These are phyloP conservation scores for Sugiyamaella qingdaonensis DNA, from an alignment of 805 yeast species.

Conservation along the genomic window DNA sequence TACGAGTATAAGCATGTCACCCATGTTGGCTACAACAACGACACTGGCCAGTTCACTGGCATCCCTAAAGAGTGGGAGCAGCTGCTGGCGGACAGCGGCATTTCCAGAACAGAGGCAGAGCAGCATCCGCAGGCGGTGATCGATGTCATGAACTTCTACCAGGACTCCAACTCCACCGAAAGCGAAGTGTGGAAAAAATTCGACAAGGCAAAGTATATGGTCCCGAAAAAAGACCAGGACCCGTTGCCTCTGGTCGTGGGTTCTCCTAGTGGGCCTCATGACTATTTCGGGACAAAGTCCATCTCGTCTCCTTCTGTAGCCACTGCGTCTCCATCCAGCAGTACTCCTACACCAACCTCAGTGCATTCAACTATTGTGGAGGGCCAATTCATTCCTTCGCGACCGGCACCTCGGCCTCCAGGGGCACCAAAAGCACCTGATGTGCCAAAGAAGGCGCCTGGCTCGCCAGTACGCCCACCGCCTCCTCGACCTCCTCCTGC, in stretches of 20 bases:
- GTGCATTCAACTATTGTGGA: not conserved
- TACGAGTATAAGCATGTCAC: slow-evolving; percentile 86
- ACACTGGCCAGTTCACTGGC: slow-evolving; percentile 85
- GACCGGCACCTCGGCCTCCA: slow-evolving; percentile 33
- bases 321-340: not conserved
- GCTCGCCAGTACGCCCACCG: slow-evolving; percentile 24
- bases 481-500: slow-evolving; percentile 40
- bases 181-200: slow-evolving; percentile 30
- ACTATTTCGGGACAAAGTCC: not conserved
- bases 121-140: slow-evolving; percentile 92
- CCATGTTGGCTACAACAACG: slow-evolving; percentile 87
- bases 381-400: slow-evolving; percentile 23
- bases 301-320: not conserved
- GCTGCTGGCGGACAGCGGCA: slow-evolving; percentile 78
- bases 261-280: not conserved
- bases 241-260: not conserved
- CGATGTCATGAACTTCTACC: slow-evolving; percentile 82
- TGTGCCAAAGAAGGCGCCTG: slow-evolving; percentile 2
- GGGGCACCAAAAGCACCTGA: not conserved
- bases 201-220: slow-evolving; percentile 19
- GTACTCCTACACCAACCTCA: not conserved
- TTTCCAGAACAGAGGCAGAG: slow-evolving; percentile 79
- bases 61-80: slow-evolving; percentile 92
- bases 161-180: slow-evolving; percentile 24
- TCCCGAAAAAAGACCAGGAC: not conserved